Conservation (phyloP, 2,329 filamentous ascomycete species). For the Clonostachys byssicola region DNA sequence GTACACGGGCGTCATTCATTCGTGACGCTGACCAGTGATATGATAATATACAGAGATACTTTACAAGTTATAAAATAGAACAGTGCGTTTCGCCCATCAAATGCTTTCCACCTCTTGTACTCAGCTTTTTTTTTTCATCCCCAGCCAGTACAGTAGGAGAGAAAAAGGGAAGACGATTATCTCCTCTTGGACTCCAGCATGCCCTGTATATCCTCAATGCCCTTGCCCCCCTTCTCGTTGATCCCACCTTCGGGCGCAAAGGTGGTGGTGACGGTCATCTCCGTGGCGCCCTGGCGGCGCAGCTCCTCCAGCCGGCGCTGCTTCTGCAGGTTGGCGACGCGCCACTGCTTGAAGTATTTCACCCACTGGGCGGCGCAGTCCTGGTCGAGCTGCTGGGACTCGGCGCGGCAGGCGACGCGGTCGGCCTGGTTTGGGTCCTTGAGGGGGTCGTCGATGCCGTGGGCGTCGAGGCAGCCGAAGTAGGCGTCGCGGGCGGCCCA, state of each 20-base stretch:
- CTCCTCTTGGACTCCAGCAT: slow-evolving; percentile 29
- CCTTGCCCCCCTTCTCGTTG: slow-evolving; percentile 17
- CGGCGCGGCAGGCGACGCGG: slow-evolving; percentile 29
- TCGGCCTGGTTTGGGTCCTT: slow-evolving; percentile 32
- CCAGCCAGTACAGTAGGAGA: too few relatives aligned
- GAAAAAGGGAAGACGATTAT: slow-evolving; percentile 8
- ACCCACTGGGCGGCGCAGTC: slow-evolving; percentile 93
- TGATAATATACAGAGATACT: too few relatives aligned
- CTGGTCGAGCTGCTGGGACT: slow-evolving; percentile 63
- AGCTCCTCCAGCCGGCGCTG: slow-evolving; percentile 74
- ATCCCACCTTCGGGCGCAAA: slow-evolving; percentile 27
- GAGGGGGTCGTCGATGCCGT: slow-evolving; percentile 70
- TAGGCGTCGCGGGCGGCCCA: slow-evolving; percentile 88
- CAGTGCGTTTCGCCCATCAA: too few relatives aligned
- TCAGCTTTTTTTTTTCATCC: too few relatives aligned
- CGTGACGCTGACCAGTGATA: too few relatives aligned
- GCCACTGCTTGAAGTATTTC: slow-evolving; percentile 95
- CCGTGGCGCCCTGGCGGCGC: slow-evolving; percentile 65
- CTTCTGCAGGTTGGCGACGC: slow-evolving; percentile 88
- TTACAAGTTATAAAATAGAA: too few relatives aligned
- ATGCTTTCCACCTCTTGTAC: too few relatives aligned
- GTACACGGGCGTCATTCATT: too few relatives aligned
- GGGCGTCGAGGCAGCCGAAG: slow-evolving; percentile 80
- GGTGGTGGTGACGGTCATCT: slow-evolving; percentile 40
- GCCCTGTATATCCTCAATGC: slow-evolving; percentile 30